These are phyloP conservation scores for Chlorella variabilis DNA, from an alignment of 163 green algal species.

Conservation along the genomic window DNA sequence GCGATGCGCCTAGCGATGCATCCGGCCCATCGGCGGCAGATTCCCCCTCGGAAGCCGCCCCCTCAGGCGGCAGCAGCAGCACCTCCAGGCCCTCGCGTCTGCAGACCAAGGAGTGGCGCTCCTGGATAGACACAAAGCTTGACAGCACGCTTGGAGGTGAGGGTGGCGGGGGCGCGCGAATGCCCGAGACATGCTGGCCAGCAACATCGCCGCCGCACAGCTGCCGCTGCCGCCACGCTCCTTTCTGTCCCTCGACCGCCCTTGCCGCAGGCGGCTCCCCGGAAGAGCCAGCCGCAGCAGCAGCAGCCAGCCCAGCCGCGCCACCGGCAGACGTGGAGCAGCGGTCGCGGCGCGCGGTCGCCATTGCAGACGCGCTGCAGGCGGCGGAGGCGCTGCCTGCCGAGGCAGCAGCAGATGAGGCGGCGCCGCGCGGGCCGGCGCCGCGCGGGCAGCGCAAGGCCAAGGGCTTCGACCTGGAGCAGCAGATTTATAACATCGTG, in stretches of 20 bases:
- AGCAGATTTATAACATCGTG: conserved; percentile 30
- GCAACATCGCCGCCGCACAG: no score
- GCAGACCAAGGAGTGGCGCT: conserved; percentile 29
- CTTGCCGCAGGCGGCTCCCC: no score
- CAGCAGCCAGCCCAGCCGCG: neutral
- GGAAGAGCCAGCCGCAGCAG: neutral
- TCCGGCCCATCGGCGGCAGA: conserved; percentile 12
- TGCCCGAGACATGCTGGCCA: neutral
- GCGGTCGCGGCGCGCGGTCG: neutral
- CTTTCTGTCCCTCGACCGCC: no score
- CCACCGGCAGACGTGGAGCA: neutral
- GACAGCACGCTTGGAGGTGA: conserved; percentile 20
- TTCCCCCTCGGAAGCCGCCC: no score
- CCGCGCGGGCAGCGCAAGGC: neutral
- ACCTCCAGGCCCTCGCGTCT: neutral
- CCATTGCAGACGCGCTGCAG: conserved; percentile 30
- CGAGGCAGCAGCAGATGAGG: neutral
- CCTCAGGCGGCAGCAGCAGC: neutral
- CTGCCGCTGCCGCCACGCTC: neutral
- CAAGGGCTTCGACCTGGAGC: conserved; percentile 19
- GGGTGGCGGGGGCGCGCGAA: no score
- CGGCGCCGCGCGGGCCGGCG: no score
- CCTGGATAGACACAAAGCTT: conserved; percentile 32
- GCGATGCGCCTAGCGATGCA: neutral
- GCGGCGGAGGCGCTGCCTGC: neutral